Conservation (phyloP, 805 yeast species). For the Saccharomycopsis sp. region DNA sequence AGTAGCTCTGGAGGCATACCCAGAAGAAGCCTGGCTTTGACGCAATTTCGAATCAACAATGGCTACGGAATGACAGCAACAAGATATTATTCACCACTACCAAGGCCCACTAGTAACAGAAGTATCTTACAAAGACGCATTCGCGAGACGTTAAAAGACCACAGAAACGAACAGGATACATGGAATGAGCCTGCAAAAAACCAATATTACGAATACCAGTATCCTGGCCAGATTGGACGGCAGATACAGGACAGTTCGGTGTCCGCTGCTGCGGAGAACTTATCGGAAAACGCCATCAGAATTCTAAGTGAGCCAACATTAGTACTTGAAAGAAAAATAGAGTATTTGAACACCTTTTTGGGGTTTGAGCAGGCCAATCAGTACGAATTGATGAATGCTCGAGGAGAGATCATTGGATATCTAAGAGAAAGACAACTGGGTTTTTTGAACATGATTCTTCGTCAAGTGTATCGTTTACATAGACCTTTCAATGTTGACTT, state of each 20-base stretch:
- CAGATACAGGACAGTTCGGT: not conserved
- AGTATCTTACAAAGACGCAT: not conserved
- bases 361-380: constrained; percentile 91
- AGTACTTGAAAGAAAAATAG: constrained; percentile 82
- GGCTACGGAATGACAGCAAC: not conserved
- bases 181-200: not conserved
- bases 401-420: constrained; percentile 71
- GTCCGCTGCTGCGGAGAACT: not conserved
- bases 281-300: constrained; percentile 22
- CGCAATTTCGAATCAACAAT: too few species aligned
- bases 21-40: too few species aligned
- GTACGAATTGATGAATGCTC: constrained; percentile 64
- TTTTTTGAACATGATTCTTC: constrained; percentile 50
- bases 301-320: constrained; percentile 74
- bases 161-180: not conserved
- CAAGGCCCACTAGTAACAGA: not conserved
- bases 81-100: not conserved
- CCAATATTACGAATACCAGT: not conserved
- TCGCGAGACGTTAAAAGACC: not conserved
- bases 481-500: constrained; percentile 79
- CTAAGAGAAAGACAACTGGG: constrained; percentile 80
- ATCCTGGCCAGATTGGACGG: not conserved
- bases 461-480: constrained; percentile 80
- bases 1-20: too few species aligned
- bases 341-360: constrained; percentile 75